Evolutionary conservation across 164 flowering plant genomes (phyloP), one percentile per base, ranked within the genome.

Genomic region (Stephania japonica): DNA sequence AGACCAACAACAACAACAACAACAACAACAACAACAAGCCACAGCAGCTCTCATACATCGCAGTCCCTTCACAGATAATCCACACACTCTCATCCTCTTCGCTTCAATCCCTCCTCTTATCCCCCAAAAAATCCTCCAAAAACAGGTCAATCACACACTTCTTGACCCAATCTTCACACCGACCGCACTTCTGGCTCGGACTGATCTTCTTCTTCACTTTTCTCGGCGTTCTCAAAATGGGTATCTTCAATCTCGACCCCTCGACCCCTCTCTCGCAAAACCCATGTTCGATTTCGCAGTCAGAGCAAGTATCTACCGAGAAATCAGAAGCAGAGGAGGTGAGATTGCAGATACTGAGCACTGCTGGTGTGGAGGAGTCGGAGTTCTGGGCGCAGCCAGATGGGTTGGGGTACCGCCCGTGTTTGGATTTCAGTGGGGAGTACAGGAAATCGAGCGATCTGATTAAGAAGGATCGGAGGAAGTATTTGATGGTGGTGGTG

Each of bases 361-460:
- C 2, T 32, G 38, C 38, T 32, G 38, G 10, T 56, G n/a, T n/a
- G n/a, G 73, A 42, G 32, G 44, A 25, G 61, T 42, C 5, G 14
- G 90, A 80, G 79, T 93, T 96, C 59, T 92, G 98, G 99, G 81
- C 81, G 79, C 97, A 93, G 79, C 97, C 95, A 3, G 90, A 93
- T 65, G 92, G 97, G 18, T 62, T 90, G 78, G 97, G 97, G 7
- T 96, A 87, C 73, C 80, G 78, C 32, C 93, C 97, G 0, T 93
- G 95, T 69, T 82, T 96, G 83, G 83, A 67, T 50, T 91, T 96
- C 77, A 87, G 84, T 64, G 19, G 6, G 21, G 91, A 86, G 76
- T 96, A 93, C 68, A 71, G 59, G 44, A 75, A 65, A 53, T 64
- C 77, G 13, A 87, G 87, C 69, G 79, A 24, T n/a, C 81, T 2